Evolutionary conservation across 2,329 filamentous ascomycete species (phyloP).

Genomic region (Aspergillus arachidicola): DNA sequence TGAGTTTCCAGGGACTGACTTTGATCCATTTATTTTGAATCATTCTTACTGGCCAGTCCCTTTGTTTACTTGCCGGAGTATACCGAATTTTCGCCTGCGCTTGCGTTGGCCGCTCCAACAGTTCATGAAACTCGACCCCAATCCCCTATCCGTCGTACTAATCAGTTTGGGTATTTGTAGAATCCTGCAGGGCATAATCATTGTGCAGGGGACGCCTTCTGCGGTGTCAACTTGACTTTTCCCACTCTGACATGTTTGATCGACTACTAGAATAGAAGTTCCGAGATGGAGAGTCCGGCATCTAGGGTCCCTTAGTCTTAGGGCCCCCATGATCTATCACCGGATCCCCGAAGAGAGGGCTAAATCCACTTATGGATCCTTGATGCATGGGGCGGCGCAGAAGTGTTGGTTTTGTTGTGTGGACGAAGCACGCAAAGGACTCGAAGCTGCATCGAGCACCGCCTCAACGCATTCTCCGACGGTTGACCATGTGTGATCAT

Average conservation of each 20-base stretch:
- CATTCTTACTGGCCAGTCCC: background rate
- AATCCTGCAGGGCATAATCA: conserved; percentile 6
- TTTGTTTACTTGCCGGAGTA: background rate
- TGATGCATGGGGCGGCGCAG: conserved; percentile 1
- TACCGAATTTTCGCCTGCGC: background rate
- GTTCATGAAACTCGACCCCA: background rate
- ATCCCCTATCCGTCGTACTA: background rate
- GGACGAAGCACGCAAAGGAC: background rate
- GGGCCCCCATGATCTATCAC: background rate
- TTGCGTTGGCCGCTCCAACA: background rate
- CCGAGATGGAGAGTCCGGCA: background rate
- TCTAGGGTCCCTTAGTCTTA: background rate
- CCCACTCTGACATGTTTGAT: background rate
- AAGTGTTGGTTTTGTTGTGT: conserved; percentile 1
- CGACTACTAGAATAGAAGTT: background rate
- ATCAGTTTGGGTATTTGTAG: background rate
- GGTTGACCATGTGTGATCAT: background rate
- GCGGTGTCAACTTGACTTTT: background rate
- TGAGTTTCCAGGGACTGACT: background rate
- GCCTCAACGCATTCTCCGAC: conserved; percentile 1
- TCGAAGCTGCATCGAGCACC: conserved; percentile 2
- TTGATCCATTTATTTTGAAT: background rate
- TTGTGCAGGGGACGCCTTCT: background rate
- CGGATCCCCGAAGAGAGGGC: background rate
- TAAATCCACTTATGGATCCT: conserved; percentile 6